Percentiles rank a stretch among this genome's conserved stretches.
Evolutionary conservation across 2,329 filamentous ascomycete genomes (phyloP).

Genomic region (Arthrinium phaeospermum): DNA sequence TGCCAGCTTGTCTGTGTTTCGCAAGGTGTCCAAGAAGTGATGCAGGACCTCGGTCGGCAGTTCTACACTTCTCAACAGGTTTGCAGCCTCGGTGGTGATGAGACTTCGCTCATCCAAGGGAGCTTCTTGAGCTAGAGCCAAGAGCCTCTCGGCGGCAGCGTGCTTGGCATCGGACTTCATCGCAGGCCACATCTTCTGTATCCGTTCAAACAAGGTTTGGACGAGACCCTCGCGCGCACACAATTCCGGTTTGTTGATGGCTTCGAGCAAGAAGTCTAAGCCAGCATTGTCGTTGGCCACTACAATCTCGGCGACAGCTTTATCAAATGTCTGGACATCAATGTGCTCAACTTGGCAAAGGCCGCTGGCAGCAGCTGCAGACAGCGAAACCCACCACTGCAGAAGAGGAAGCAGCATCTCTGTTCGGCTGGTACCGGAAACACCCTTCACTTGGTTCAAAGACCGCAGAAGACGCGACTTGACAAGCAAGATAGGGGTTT

Average conservation of each 20-base stretch:
- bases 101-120: constrained; percentile 43
- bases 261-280: constrained; percentile 56
- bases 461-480: constrained; percentile 75
- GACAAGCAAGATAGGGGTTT: constrained; percentile 70
- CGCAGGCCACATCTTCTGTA: constrained; percentile 74
- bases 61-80: constrained; percentile 75
- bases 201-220: constrained; percentile 68
- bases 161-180: constrained; percentile 70
- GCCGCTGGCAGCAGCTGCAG: constrained; percentile 54
- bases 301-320: constrained; percentile 55
- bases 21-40: constrained; percentile 75
- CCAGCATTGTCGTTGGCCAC: constrained; percentile 59
- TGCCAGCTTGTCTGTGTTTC: constrained; percentile 74
- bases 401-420: constrained; percentile 79
- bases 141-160: constrained; percentile 64
- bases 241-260: constrained; percentile 49
- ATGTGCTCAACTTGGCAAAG: constrained; percentile 53
- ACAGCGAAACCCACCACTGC: constrained; percentile 68
- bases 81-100: constrained; percentile 66
- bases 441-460: constrained; percentile 74
- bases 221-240: constrained; percentile 61
- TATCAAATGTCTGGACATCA: constrained; percentile 49
- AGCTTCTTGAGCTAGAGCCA: constrained; percentile 63
- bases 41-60: constrained; percentile 75
- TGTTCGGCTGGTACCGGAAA: constrained; percentile 71